phyloP scores from a whole-genome alignment of 2,329 filamentous ascomycete genomes.

The Paecilomyces dactylethromorphus region DNA sequence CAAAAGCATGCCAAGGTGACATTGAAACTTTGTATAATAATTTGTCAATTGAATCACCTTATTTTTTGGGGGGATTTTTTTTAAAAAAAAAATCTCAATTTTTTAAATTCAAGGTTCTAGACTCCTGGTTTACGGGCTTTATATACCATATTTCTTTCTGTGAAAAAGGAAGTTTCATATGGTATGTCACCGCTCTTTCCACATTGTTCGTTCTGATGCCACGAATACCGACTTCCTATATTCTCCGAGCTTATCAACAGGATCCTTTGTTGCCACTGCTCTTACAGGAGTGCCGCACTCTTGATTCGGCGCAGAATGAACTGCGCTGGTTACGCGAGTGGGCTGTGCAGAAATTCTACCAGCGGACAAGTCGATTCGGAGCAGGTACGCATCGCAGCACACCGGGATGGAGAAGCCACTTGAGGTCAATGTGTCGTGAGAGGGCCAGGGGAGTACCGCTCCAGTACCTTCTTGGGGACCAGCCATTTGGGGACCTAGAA shows the following conservation, averaged over 20 bases:
- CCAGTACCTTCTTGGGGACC: slow-evolving; percentile 82
- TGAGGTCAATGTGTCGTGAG: slow-evolving; percentile 31
- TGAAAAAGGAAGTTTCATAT: not conserved
- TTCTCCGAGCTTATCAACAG: slow-evolving; percentile 28
- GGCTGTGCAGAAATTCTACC: slow-evolving; percentile 14
- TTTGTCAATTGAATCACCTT: too few relatives aligned
- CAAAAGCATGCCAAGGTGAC: not conserved
- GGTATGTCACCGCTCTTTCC: not conserved
- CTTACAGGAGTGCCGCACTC: slow-evolving; percentile 37
- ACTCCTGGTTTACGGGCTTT: too few relatives aligned
- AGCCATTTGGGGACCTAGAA: slow-evolving; percentile 80
- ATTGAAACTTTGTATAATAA: too few relatives aligned
- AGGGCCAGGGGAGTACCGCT: slow-evolving; percentile 64
- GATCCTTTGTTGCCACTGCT: slow-evolving; percentile 34
- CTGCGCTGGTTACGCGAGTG: slow-evolving; percentile 41
- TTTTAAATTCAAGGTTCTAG: too few relatives aligned
- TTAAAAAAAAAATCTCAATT: too few relatives aligned
- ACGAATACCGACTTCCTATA: slow-evolving; percentile 30
- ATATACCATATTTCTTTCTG: too few relatives aligned
- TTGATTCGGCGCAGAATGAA: slow-evolving; percentile 40
- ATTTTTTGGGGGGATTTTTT: too few relatives aligned
- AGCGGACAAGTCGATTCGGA: not conserved
- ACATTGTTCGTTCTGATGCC: slow-evolving; percentile 30
- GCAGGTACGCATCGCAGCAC: not conserved
- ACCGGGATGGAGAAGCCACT: slow-evolving; percentile 19